phyloP scores from a whole-genome alignment of 148 eudicot genomes.

The Selenicereus undatus region DNA sequence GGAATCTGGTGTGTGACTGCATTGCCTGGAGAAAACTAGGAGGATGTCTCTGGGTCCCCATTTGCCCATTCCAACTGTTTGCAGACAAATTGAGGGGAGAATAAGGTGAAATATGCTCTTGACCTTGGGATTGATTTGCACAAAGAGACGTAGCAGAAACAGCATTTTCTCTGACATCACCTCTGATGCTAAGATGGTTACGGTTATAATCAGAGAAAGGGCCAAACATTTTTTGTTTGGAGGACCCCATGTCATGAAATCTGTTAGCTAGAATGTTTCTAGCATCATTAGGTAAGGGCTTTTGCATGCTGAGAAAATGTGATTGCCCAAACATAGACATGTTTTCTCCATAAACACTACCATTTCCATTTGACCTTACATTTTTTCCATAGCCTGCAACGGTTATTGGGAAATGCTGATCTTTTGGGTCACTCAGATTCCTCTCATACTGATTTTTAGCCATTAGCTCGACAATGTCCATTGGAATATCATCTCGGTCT shows the following conservation, averaged over 20 bases:
- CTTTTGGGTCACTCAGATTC: slow-evolving; percentile 29
- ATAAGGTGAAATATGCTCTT: slow-evolving; percentile 23
- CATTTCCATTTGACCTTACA: slow-evolving; percentile 12
- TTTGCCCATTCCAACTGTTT: slow-evolving; percentile 15
- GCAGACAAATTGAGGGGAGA: slow-evolving; percentile 27
- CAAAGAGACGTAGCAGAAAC: slow-evolving; percentile 21
- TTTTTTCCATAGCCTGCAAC: slow-evolving; percentile 5
- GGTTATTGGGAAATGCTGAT: slow-evolving; percentile 11
- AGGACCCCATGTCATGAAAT: slow-evolving; percentile 22
- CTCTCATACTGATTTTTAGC: slow-evolving; percentile 65
- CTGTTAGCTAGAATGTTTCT: slow-evolving; percentile 20
- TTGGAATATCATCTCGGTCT: slow-evolving; percentile 44
- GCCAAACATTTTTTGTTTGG: slow-evolving; percentile 11
- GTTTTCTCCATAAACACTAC: slow-evolving; percentile 22
- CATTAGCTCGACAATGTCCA: slow-evolving; percentile 68
- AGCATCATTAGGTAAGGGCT: slow-evolving; percentile 16
- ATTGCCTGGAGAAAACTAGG: slow-evolving; percentile 23
- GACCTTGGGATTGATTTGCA: slow-evolving; percentile 23
- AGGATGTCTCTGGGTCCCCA: slow-evolving; percentile 13
- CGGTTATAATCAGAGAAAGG: slow-evolving; percentile 29
- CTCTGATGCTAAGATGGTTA: slow-evolving; percentile 21
- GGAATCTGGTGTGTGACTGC: slow-evolving; percentile 26
- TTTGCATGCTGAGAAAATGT: slow-evolving; percentile 21
- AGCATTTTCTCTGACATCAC: slow-evolving; percentile 28
- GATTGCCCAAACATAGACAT: slow-evolving; percentile 18